These are phyloP conservation scores for Solanum ossicruentum DNA, from an alignment of 257 asterid species.

Conservation along the genomic window DNA sequence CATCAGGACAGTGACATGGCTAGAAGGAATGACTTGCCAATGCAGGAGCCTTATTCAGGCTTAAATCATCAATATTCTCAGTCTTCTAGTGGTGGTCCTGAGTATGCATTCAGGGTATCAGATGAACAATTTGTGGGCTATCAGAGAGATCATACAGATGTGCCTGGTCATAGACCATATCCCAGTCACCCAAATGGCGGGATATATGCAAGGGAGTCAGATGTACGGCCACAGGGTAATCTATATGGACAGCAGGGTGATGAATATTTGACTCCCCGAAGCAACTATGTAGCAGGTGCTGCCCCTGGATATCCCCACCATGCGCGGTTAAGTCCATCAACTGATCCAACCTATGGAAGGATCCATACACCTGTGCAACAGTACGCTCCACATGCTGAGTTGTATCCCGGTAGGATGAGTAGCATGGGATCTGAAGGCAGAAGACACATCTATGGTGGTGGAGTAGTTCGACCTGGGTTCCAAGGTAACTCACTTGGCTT, in stretches of 20 bases:
- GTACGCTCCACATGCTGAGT: slow-evolving; percentile 38
- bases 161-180: slow-evolving; percentile 2
- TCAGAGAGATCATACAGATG: slow-evolving; percentile 7
- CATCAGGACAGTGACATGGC: slow-evolving; percentile 8
- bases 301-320: slow-evolving; percentile 6
- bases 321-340: neutral
- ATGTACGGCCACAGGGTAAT: slow-evolving; percentile 5
- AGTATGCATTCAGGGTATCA: slow-evolving; percentile 9
- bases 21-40: slow-evolving; percentile 9
- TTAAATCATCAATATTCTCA: slow-evolving; percentile 8
- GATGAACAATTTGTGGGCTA: slow-evolving; percentile 10
- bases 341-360: slow-evolving; percentile 6
- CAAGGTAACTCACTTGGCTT: slow-evolving; percentile 24
- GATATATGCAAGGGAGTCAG: slow-evolving; percentile 10
- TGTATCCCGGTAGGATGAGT: slow-evolving; percentile 15
- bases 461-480: slow-evolving; percentile 3
- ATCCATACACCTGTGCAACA: slow-evolving; percentile 27
- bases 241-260: slow-evolving; percentile 11
- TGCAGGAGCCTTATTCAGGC: slow-evolving; percentile 14
- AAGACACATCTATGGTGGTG: slow-evolving; percentile 8
- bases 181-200: slow-evolving; percentile 7
- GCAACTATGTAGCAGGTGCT: neutral
- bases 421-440: slow-evolving; percentile 3
- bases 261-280: slow-evolving; percentile 4
- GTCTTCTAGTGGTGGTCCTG: slow-evolving; percentile 13